Percentiles rank a stretch among this genome's conserved stretches.
Evolutionary conservation across 2,329 filamentous ascomycete species (phyloP).

Genomic region (Atkinsonella texensis): DNA sequence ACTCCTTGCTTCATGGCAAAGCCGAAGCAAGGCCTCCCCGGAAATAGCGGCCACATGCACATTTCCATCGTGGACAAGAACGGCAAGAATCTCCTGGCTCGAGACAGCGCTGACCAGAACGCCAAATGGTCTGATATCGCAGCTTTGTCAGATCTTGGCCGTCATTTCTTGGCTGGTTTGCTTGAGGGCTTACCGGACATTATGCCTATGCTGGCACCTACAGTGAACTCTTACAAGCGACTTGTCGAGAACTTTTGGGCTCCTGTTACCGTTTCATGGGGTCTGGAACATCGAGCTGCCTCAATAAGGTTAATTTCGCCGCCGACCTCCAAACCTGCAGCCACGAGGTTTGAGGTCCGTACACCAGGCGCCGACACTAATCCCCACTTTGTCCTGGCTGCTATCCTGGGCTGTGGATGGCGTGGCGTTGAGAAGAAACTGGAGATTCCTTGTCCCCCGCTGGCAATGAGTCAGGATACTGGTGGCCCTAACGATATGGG

Average conservation of each 20-base stretch:
- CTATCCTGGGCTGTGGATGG: conserved; percentile 80
- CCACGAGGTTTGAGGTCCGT: conserved; percentile 84
- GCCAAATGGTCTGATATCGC: conserved; percentile 65
- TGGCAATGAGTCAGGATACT: conserved; percentile 75
- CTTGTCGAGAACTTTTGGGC: conserved; percentile 99
- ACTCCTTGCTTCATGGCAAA: conserved; percentile 99
- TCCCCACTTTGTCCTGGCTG: conserved; percentile 73
- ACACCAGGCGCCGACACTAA: conserved; percentile 93
- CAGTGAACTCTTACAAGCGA: conserved; percentile 95
- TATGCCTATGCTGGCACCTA: conserved; percentile 91
- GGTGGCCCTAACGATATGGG: conserved; percentile 62
- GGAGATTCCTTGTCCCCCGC: conserved; percentile 66
- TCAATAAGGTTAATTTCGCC: conserved; percentile 84
- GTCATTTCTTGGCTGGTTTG: conserved; percentile 86
- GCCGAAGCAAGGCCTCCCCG: conserved; percentile 77
- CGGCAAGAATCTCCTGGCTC: conserved; percentile 76
- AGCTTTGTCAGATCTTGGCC: conserved; percentile 73
- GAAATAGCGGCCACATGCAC: conserved; percentile 94
- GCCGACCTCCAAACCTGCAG: conserved; percentile 70
- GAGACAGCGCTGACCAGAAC: conserved; percentile 58
- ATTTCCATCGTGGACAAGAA: conserved; percentile 70
- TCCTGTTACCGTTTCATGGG: conserved; percentile 95
- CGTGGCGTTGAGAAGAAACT: conserved; percentile 88
- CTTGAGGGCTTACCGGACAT: conserved; percentile 83
- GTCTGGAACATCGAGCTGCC: conserved; percentile 85